A percentile compares a stretch with the other conserved stretches of the same genome.
Evolutionary conservation across 2,329 filamentous ascomycete species (phyloP).

Genomic region (Fusarium robinianum): DNA sequence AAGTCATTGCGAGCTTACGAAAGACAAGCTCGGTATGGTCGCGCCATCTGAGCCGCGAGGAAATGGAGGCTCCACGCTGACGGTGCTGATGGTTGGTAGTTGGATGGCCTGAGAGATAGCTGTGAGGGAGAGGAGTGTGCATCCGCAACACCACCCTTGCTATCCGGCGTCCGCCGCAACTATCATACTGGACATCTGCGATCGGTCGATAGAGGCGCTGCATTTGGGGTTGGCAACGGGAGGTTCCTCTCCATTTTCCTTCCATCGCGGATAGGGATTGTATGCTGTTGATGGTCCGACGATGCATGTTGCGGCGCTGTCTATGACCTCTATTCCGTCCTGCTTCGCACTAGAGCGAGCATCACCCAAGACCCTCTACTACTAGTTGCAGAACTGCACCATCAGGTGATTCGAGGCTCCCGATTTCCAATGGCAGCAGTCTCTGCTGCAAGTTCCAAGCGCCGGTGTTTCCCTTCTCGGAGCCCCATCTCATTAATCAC

Average conservation of each 20-base stretch:
- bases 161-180: constrained; percentile 21
- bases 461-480: constrained; percentile 4
- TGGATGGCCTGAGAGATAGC: constrained; percentile 15
- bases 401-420: constrained; percentile 14
- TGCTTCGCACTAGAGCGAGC: too few relatives aligned
- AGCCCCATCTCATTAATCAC: neutral
- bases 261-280: too few relatives aligned
- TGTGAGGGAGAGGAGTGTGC: constrained; percentile 33
- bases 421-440: neutral
- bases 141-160: constrained; percentile 20
- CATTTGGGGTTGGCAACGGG: constrained; percentile 13
- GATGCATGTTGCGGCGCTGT: too few relatives aligned
- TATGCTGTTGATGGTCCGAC: too few relatives aligned
- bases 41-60: constrained; percentile 4
- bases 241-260: constrained; percentile 9
- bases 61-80: constrained; percentile 5
- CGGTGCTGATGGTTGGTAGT: constrained; percentile 8
- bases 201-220: constrained; percentile 14
- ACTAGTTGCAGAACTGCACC: constrained; percentile 10
- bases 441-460: constrained; percentile 1
- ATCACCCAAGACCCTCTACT: too few relatives aligned
- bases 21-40: constrained; percentile 10
- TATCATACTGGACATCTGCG: constrained; percentile 17
- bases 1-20: neutral
- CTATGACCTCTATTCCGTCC: too few relatives aligned